Evolutionary conservation across 768 basidiomycete species (phyloP).

Genomic region (Symmetrospora coprosmae): DNA sequence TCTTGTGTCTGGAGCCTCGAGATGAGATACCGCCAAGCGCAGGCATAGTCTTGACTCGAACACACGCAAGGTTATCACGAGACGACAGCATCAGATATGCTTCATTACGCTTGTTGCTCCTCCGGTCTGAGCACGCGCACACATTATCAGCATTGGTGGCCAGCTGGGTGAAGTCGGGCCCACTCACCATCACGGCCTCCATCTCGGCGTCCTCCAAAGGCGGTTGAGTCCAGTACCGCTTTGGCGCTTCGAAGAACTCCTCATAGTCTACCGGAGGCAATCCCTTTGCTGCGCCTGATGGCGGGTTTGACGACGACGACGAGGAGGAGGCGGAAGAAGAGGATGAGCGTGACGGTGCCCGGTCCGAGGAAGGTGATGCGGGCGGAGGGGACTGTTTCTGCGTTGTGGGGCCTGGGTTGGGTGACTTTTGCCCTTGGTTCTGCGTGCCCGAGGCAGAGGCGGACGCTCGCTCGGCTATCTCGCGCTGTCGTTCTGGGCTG

Average conservation of each 20-base stretch:
- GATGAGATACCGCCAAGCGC: too few relatives aligned
- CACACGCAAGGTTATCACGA: too few relatives aligned
- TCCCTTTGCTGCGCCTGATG: too few relatives aligned
- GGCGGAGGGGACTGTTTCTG: not conserved
- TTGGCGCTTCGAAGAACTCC: conserved; percentile 9
- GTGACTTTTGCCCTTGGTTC: too few relatives aligned
- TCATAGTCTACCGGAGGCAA: conserved; percentile 11
- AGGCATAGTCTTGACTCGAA: too few relatives aligned
- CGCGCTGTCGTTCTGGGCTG: not conserved
- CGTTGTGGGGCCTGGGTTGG: too few relatives aligned
- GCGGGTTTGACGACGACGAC: not conserved
- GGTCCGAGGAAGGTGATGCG: not conserved
- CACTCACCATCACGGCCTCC: conserved; percentile 17
- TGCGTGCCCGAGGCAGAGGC: not conserved
- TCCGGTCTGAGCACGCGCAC: too few relatives aligned
- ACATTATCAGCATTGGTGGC: too few relatives aligned
- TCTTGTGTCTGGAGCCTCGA: too few relatives aligned
- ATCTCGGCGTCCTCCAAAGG: conserved; percentile 6
- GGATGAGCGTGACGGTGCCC: not conserved
- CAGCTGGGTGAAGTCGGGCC: too few relatives aligned
- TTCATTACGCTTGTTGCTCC: too few relatives aligned
- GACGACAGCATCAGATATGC: too few relatives aligned
- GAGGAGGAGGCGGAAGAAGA: conserved; percentile 1
- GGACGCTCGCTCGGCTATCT: not conserved
- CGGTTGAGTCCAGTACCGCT: conserved; percentile 1